Percentiles rank a stretch among this genome's conserved stretches.
Conservation (phyloP, 768 basidiomycete species). For the Steccherinum ochraceum region DNA sequence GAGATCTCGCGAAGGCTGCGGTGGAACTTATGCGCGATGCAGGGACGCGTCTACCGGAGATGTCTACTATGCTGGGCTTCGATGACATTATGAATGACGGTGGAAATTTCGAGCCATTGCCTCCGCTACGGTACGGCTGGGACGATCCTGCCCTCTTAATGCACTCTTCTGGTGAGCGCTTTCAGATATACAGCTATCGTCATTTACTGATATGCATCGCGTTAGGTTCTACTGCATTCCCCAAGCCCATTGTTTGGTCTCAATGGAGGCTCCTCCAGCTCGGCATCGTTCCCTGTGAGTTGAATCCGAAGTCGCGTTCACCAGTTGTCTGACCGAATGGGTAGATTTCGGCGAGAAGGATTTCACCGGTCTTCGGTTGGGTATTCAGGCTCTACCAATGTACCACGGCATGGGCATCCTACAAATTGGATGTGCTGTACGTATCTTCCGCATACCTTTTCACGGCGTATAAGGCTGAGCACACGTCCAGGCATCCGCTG, state of each 20-base stretch:
- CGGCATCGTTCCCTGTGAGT: slow-evolving; percentile 5
- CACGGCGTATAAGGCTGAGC: too few relatives aligned
- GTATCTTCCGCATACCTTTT: background rate
- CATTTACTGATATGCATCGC: background rate
- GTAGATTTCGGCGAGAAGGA: slow-evolving; percentile 22
- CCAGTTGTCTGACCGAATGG: slow-evolving; percentile 3
- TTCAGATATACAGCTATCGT: background rate
- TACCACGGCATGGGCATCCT: slow-evolving; percentile 23
- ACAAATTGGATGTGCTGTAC: slow-evolving; percentile 19
- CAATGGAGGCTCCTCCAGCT: slow-evolving; percentile 6
- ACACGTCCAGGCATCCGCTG: slow-evolving; percentile 16
- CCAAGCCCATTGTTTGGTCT: slow-evolving; percentile 15
- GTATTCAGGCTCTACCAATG: slow-evolving; percentile 21
- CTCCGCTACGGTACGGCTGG: slow-evolving; percentile 1
- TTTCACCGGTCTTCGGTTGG: slow-evolving; percentile 15
- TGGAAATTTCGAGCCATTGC: background rate
- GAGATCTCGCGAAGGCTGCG: slow-evolving; percentile 15
- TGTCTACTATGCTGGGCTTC: slow-evolving; percentile 11
- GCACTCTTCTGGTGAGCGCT: slow-evolving; percentile 17
- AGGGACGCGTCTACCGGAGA: background rate
- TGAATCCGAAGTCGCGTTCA: too few relatives aligned
- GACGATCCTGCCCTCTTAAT: slow-evolving; percentile 10
- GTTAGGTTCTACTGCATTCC: slow-evolving; percentile 16
- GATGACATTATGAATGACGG: slow-evolving; percentile 9
- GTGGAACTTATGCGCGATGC: slow-evolving; percentile 14